Percentiles rank a stretch among this genome's conserved stretches.
Evolutionary conservation across 176 grass and related monocot genomes (phyloP).

Genomic region (Urochloa ruziziensis): DNA sequence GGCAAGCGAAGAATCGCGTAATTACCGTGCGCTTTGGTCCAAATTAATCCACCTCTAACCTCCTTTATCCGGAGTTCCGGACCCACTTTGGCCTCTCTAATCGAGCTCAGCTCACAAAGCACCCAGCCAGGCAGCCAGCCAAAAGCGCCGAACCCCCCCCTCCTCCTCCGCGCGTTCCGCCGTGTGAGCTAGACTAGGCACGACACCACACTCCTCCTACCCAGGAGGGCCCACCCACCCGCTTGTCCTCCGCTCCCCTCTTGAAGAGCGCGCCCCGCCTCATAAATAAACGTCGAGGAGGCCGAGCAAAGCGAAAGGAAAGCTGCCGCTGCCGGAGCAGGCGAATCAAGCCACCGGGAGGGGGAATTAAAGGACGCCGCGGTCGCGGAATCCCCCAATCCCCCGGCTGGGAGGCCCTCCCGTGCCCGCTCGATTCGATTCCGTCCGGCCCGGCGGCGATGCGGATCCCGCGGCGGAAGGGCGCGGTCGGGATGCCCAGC

Average conservation of each 20-base stretch:
- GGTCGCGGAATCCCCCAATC: background rate
- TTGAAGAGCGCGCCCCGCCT: conserved; percentile 7
- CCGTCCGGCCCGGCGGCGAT: background rate
- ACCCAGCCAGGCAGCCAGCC: background rate
- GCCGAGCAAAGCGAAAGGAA: background rate
- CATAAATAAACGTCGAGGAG: conserved; percentile 25
- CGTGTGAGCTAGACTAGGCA: background rate
- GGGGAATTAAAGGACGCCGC: background rate
- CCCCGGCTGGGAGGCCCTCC: background rate
- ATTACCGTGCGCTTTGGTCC: background rate
- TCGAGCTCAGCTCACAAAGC: background rate
- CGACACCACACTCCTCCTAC: background rate
- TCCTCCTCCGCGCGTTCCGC: background rate
- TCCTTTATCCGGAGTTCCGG: background rate
- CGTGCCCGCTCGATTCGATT: background rate
- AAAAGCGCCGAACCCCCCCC: background rate
- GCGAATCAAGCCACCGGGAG: background rate
- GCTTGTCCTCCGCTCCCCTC: background rate
- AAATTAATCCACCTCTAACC: background rate
- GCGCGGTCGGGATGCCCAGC: conserved; percentile 35
- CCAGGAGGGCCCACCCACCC: background rate
- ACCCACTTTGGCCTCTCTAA: background rate
- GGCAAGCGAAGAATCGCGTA: background rate
- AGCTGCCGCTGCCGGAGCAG: background rate
- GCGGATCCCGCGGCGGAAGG: conserved; percentile 51